Conservation (phyloP, 164 flowering plant genomes). For the Stephania cephalantha region DNA sequence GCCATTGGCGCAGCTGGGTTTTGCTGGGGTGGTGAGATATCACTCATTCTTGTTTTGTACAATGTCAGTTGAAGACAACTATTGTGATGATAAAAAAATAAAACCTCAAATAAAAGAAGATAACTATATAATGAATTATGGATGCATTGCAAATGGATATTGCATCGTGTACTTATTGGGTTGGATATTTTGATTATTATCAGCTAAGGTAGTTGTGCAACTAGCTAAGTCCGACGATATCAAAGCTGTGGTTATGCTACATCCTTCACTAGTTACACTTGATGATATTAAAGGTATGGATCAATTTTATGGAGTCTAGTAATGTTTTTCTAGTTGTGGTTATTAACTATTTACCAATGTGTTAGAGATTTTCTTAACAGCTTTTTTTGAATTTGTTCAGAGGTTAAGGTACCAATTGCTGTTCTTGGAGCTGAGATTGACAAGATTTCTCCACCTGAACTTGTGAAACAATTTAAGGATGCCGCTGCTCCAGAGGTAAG, state of each 20-base stretch:
- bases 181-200: slow-evolving; percentile 1
- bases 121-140: background rate
- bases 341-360: background rate
- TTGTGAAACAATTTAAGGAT: slow-evolving; percentile 62
- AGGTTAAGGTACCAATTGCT: slow-evolving; percentile 51
- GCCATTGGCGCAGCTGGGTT: slow-evolving; percentile 60
- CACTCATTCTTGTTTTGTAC: background rate
- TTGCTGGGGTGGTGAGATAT: slow-evolving; percentile 69
- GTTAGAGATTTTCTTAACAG: background rate
- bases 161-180: too few relatives aligned
- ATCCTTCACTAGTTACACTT: slow-evolving; percentile 58
- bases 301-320: background rate
- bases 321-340: background rate
- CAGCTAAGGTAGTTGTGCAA: slow-evolving; percentile 66
- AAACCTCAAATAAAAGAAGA: background rate
- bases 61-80: background rate
- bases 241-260: slow-evolving; percentile 60
- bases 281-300: slow-evolving; percentile 64
- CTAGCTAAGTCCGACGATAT: slow-evolving; percentile 42
- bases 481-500: slow-evolving; percentile 50
- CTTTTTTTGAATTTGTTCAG: slow-evolving; percentile 25
- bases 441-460: slow-evolving; percentile 58
- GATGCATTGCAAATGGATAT: too few relatives aligned
- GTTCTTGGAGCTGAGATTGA: slow-evolving; percentile 77
- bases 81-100: too few relatives aligned